A percentile compares a stretch with the other conserved stretches of the same genome.
Evolutionary conservation across 805 yeast genomes (phyloP).

Genomic region (Yamadazyma kitorensis): DNA sequence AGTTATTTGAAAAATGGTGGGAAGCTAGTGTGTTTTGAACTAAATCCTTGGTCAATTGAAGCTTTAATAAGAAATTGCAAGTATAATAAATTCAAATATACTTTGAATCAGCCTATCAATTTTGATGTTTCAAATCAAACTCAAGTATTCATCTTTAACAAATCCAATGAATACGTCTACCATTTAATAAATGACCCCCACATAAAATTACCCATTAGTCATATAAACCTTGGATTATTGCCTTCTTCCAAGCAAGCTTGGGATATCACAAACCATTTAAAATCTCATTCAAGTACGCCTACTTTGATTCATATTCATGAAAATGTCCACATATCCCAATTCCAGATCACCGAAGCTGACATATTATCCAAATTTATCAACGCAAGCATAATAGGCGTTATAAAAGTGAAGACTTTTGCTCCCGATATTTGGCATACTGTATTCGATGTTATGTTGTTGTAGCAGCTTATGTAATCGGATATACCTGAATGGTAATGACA

Average conservation of each 20-base stretch:
- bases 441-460: too few species aligned
- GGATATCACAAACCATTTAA: conserved; percentile 36
- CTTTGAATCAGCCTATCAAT: conserved; percentile 33
- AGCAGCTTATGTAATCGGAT: too few species aligned
- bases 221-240: conserved; percentile 75
- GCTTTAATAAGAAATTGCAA: conserved; percentile 61
- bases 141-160: conserved; percentile 54
- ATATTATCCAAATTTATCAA: conserved; percentile 8
- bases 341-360: conserved; percentile 28
- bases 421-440: conserved; percentile 85
- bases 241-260: conserved; percentile 70
- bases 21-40: conserved; percentile 70
- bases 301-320: conserved; percentile 68
- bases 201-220: conserved; percentile 34
- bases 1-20: conserved; percentile 61
- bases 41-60: conserved; percentile 80
- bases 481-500: too few species aligned
- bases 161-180: conserved; percentile 55
- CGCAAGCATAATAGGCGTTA: conserved; percentile 9
- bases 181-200: conserved; percentile 29
- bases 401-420: conserved; percentile 75
- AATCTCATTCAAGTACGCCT: conserved; percentile 4
- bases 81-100: conserved; percentile 40
- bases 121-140: conserved; percentile 20
- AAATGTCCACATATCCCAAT: conserved; percentile 50